A percentile compares a stretch with the other conserved stretches of the same genome.
phyloP scores from a whole-genome alignment of 495 filamentous ascomycete species.

The Annulohypoxylon moriforme region DNA sequence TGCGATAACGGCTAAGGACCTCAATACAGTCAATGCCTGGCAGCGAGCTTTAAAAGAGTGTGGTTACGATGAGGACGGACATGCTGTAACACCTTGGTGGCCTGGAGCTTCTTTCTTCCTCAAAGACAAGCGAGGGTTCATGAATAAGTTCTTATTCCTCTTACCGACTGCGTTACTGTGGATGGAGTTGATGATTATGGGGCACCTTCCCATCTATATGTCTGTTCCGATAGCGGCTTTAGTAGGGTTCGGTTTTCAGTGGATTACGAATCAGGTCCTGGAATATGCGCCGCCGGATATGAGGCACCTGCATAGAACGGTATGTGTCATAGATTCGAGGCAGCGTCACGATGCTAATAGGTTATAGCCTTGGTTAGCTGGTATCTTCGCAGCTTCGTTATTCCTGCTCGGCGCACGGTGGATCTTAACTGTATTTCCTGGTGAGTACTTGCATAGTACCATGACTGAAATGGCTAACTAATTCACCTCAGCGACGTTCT shows the following conservation, averaged over 20 bases:
- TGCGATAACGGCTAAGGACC: constrained; percentile 83
- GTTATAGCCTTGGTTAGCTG: constrained; percentile 83
- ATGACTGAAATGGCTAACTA: constrained; percentile 8
- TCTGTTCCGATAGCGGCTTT: constrained; percentile 76
- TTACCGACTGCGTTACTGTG: constrained; percentile 85
- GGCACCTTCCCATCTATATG: constrained; percentile 76
- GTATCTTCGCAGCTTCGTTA: constrained; percentile 88
- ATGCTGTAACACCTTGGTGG: constrained; percentile 69
- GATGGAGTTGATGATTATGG: constrained; percentile 74
- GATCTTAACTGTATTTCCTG: constrained; percentile 75
- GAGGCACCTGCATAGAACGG: constrained; percentile 87
- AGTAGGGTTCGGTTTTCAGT: constrained; percentile 78
- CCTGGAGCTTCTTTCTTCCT: constrained; percentile 67
- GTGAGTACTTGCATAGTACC: constrained; percentile 31
- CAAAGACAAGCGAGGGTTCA: constrained; percentile 76
- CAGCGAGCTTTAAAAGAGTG: constrained; percentile 84
- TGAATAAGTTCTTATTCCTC: constrained; percentile 90
- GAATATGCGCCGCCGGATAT: constrained; percentile 85
- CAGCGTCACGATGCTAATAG: constrained; percentile 28
- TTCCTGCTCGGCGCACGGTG: constrained; percentile 87
- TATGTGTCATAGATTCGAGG: constrained; percentile 55
- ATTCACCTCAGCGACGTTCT: constrained; percentile 68
- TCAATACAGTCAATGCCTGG: constrained; percentile 86
- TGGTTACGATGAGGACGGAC: constrained; percentile 84
- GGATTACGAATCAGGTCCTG: constrained; percentile 77